These are phyloP conservation scores for Auriscalpium microsporum DNA, from an alignment of 768 basidiomycete species.

Conservation along the genomic window DNA sequence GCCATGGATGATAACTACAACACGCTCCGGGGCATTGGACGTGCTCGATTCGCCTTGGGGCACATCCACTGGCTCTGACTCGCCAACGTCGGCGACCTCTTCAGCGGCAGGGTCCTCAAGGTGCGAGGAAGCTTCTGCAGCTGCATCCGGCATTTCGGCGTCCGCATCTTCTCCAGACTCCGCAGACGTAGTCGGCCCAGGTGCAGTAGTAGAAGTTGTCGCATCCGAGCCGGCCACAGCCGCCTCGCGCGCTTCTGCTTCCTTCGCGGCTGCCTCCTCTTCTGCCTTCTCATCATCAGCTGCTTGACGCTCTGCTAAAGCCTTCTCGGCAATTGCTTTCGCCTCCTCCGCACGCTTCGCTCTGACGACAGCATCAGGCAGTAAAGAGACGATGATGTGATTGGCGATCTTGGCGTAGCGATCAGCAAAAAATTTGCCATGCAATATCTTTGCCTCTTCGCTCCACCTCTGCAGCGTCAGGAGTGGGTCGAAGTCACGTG, in stretches of 20 bases:
- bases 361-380: slow-evolving; percentile 73
- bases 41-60: slow-evolving; percentile 20
- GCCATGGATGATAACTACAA: slow-evolving; percentile 89
- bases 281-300: slow-evolving; percentile 25
- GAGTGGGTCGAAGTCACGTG: slow-evolving; percentile 66
- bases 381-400: slow-evolving; percentile 63
- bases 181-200: slow-evolving; percentile 7
- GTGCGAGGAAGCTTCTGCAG: not conserved
- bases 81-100: slow-evolving; percentile 3
- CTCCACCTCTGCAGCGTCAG: slow-evolving; percentile 82
- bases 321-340: slow-evolving; percentile 49
- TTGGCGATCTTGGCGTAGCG: slow-evolving; percentile 59
- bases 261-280: slow-evolving; percentile 27
- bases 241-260: slow-evolving; percentile 25
- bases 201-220: slow-evolving; percentile 9
- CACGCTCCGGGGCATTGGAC: slow-evolving; percentile 44
- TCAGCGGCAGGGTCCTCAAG: slow-evolving; percentile 1
- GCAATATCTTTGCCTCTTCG: slow-evolving; percentile 77
- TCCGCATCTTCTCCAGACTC: slow-evolving; percentile 29
- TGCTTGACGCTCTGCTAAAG: slow-evolving; percentile 30
- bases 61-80: not conserved
- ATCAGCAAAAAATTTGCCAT: slow-evolving; percentile 65
- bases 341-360: slow-evolving; percentile 32
- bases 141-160: slow-evolving; percentile 43
- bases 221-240: slow-evolving; percentile 10